A percentile compares a stretch with the other conserved stretches of the same genome.
These are phyloP conservation scores for Heterobasidion parviporum DNA, from an alignment of 1,284 basidiomycete species.

Conservation along the genomic window DNA sequence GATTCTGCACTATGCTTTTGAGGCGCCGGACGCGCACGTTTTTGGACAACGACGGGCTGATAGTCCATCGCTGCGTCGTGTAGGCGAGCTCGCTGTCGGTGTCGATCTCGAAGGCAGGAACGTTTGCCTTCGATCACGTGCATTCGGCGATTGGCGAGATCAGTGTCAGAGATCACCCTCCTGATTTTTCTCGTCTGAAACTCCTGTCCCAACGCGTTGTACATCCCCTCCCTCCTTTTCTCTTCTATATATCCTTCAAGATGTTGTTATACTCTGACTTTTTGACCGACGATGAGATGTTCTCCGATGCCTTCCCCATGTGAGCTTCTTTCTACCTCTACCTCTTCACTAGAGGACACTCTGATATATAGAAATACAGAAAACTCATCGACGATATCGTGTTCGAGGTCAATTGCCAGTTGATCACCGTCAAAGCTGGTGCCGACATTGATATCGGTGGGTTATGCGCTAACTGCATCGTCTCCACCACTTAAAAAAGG, in stretches of 20 bases:
- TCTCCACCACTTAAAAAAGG: conserved; percentile 1
- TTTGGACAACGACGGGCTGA: conserved; percentile 63
- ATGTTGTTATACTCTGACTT: conserved; percentile 81
- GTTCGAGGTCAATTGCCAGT: conserved; percentile 83
- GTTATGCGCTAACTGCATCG: neutral
- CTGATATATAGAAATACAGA: conserved; percentile 31
- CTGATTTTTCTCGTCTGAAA: conserved; percentile 18
- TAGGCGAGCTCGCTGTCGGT: neutral
- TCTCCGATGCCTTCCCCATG: conserved; percentile 90
- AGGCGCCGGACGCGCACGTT: conserved; percentile 47
- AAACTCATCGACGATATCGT: conserved; percentile 80
- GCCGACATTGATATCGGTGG: conserved; percentile 86
- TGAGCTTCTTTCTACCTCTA: conserved; percentile 29
- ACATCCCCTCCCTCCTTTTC: conserved; percentile 10
- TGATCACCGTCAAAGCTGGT: conserved; percentile 74
- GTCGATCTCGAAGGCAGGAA: neutral
- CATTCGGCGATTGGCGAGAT: conserved; percentile 7
- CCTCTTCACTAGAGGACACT: neutral
- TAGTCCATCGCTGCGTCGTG: conserved; percentile 49
- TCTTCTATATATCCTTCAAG: conserved; percentile 15
- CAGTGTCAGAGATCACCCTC: conserved; percentile 6
- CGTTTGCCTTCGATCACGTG: conserved; percentile 8
- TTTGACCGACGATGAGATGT: conserved; percentile 85
- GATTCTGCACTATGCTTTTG: conserved; percentile 63
- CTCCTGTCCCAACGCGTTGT: conserved; percentile 14